phyloP scores from a whole-genome alignment of 306 rosid species.

The Canavalia ensiformis region DNA sequence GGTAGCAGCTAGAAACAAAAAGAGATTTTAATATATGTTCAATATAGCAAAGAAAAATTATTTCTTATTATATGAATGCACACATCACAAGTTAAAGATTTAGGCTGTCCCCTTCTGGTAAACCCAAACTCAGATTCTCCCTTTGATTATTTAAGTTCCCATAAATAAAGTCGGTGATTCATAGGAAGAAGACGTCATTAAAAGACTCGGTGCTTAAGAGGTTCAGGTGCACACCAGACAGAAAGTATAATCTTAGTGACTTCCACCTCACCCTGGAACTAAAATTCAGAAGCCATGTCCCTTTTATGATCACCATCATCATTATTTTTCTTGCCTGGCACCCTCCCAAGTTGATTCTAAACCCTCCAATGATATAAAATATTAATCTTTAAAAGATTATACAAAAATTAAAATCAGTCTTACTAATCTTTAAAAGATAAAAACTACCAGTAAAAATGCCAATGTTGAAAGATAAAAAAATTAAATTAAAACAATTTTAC shows the following conservation, averaged over 20 bases:
- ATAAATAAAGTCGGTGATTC: conserved; percentile 10
- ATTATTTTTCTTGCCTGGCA: conserved; percentile 35
- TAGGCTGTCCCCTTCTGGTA: neutral
- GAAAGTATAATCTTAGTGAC: conserved; percentile 45
- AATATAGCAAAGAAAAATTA: neutral
- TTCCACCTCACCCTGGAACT: conserved; percentile 46
- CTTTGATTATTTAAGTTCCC: conserved; percentile 30
- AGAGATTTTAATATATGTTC: neutral
- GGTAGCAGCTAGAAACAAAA: neutral
- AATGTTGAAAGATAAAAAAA: too few species aligned
- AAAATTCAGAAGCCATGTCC: conserved; percentile 34
- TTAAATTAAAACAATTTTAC: too few species aligned
- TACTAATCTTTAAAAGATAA: too few species aligned
- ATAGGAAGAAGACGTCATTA: conserved; percentile 17
- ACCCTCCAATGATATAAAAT: conserved; percentile 19
- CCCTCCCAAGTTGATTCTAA: neutral
- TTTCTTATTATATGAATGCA: neutral
- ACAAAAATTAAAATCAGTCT: too few species aligned
- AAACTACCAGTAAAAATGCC: too few species aligned
- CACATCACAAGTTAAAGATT: neutral
- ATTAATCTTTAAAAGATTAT: too few species aligned
- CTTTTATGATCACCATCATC: conserved; percentile 28
- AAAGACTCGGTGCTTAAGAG: conserved; percentile 34
- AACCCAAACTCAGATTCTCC: neutral
- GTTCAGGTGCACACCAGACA: conserved; percentile 51